phyloP scores from a whole-genome alignment of 164 flowering plant genomes.

The Akebia trifoliata region DNA sequence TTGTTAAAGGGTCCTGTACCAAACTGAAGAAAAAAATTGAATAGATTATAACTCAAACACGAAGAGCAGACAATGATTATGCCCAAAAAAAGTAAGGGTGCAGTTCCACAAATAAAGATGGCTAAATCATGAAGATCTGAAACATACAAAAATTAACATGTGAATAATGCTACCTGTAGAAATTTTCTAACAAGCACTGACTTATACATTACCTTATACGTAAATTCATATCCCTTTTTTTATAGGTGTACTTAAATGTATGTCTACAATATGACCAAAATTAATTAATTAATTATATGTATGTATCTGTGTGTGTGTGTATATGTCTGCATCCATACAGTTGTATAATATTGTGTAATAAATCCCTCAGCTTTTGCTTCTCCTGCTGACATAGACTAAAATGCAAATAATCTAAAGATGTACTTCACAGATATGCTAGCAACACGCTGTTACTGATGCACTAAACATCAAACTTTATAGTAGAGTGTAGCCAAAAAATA shows the following conservation, averaged over 20 bases:
- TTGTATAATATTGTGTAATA: too few species aligned
- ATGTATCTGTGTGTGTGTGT: too few species aligned
- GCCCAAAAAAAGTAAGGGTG: neutral
- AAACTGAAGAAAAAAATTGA: neutral
- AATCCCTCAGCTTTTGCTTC: too few species aligned
- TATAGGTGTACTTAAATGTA: neutral
- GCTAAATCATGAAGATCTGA: neutral
- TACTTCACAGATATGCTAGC: neutral
- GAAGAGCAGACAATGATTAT: neutral
- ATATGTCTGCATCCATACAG: too few species aligned
- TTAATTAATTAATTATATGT: neutral
- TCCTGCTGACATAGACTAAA: neutral
- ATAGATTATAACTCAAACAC: neutral
- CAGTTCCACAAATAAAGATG: neutral
- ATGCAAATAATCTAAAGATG: neutral
- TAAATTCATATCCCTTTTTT: too few species aligned
- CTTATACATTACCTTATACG: too few species aligned
- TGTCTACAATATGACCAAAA: neutral
- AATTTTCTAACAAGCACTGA: neutral
- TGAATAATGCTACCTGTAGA: neutral
- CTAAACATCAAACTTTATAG: neutral
- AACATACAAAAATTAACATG: conserved; percentile 5
- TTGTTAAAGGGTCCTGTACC: neutral
- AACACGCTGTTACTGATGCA: neutral
- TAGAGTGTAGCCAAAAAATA: neutral